Conservation (phyloP, 2,329 filamentous ascomycete species). For the Metarhizium robertsii region DNA sequence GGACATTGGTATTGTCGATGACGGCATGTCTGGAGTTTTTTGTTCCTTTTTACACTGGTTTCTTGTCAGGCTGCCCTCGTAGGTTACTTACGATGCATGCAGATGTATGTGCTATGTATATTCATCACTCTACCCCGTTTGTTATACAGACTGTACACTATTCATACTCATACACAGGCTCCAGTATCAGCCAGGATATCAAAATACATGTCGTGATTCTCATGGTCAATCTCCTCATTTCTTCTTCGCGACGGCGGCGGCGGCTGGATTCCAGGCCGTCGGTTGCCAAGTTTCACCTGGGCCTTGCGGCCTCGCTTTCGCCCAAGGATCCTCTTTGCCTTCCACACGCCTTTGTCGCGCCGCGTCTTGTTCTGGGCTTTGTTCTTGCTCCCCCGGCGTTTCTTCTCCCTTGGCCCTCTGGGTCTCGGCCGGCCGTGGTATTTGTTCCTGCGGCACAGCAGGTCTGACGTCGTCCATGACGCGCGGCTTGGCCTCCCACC, state of each 20-base stretch:
- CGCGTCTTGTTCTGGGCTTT: background rate
- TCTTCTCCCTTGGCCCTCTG: background rate
- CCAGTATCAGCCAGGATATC: background rate
- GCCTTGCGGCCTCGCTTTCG: slow-evolving; percentile 32
- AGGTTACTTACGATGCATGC: background rate
- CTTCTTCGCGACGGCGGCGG: slow-evolving; percentile 9
- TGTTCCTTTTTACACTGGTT: background rate
- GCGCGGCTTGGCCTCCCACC: slow-evolving; percentile 52
- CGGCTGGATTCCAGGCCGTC: slow-evolving; percentile 46
- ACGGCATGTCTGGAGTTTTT: background rate
- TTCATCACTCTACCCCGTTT: background rate
- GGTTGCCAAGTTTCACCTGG: slow-evolving; percentile 62
- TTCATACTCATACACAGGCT: background rate
- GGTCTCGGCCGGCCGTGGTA: background rate
- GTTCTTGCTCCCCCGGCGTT: background rate
- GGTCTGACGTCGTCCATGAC: slow-evolving; percentile 28
- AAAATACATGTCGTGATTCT: background rate
- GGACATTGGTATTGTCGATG: background rate
- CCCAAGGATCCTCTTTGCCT: slow-evolving; percentile 45
- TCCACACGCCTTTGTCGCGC: slow-evolving; percentile 9
- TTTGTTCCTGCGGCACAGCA: background rate
- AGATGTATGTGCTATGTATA: background rate
- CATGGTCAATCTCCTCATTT: background rate
- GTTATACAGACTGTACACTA: background rate
- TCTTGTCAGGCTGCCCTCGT: background rate